Conservation (phyloP, 2,329 filamentous ascomycete species). For the Colletotrichum gigasporum region DNA sequence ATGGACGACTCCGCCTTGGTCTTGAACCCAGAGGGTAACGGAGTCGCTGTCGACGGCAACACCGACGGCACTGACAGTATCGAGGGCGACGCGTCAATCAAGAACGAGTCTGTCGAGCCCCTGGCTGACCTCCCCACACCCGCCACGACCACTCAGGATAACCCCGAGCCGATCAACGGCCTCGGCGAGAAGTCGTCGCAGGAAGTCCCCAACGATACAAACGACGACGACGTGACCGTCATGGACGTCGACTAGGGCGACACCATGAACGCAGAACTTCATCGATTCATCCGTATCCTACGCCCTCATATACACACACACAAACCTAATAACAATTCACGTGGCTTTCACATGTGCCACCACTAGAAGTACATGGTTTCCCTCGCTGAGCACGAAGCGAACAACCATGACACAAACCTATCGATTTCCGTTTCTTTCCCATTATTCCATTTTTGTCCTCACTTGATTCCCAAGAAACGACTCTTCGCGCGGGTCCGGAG, state of each 20-base stretch:
- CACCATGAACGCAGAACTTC: no score
- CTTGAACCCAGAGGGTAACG: background rate
- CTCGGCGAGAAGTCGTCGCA: slow-evolving; percentile 34
- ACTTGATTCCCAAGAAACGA: slow-evolving; percentile 6
- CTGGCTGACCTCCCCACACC: slow-evolving; percentile 30
- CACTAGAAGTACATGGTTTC: background rate
- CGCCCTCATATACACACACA: background rate
- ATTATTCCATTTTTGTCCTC: background rate
- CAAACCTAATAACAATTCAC: background rate
- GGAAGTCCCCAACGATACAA: slow-evolving; percentile 3
- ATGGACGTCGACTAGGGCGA: slow-evolving; percentile 51
- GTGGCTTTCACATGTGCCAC: background rate
- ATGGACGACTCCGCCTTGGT: background rate
- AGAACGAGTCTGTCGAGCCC: slow-evolving; percentile 28
- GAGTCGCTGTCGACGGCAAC: slow-evolving; percentile 21
- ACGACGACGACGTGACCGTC: slow-evolving; percentile 44
- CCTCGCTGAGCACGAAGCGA: background rate
- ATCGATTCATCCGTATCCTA: background rate
- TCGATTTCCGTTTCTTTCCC: background rate
- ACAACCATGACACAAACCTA: background rate
- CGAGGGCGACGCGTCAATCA: slow-evolving; percentile 11
- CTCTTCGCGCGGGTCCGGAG: background rate
- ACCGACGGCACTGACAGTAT: slow-evolving; percentile 3
- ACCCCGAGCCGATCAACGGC: slow-evolving; percentile 36
- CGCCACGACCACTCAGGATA: slow-evolving; percentile 37